Base-by-base conservation (phyloP, 176 grass and related monocot species). In the Typha latifolia region DNA sequence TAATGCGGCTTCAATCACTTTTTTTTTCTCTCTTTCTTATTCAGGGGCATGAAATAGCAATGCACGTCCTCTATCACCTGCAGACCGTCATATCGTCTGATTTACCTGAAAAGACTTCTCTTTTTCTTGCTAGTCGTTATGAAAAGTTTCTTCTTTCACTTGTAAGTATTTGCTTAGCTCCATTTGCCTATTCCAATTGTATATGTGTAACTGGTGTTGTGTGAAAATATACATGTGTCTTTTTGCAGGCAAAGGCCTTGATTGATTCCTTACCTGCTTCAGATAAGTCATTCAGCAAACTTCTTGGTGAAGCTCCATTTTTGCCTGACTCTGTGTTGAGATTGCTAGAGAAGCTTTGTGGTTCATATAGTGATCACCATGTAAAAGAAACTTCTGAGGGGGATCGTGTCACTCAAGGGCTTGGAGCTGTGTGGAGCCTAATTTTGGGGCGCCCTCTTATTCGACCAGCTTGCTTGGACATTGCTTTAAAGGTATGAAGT, bases 61-160 rank as follows among this genome's bases (percentile, higher is more conserved):
- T 99, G 83, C 83, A 94, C 64, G 83, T 94, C 57, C 55, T 94
- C 66, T 94, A 99, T 79, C 86, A 85, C 71, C 77, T 99, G 61
- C 82, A 77, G 37, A 77, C 73, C 79, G 69, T 69, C 50, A 74
- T 71, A 12, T 21, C 73, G 65, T 69, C 79, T 74, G 80, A 90
- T 75, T 70, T 53, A 29, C 49, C 76, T 29, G 78, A 71, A 72
- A 63, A 62, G 76, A 87, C 79, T 50, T 90, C 81, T 56, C 57
- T 59, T 61, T 80, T 65, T 51, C 64, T 71, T 81, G 77, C 81
- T 62, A 77, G 78, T 73, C 51, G 78, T 78, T 99, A 99, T 10
- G 95, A 99, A 76, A 87, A 85, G 55, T 99, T 99, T 78, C 87
- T 99, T 76, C 75, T 87, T 47, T 89, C 86, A 85, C 72, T 99